A percentile compares a stretch with the other conserved stretches of the same genome.
Conservation (phyloP, 176 grass and related monocot genomes). For the Cenchrus purpureus region DNA sequence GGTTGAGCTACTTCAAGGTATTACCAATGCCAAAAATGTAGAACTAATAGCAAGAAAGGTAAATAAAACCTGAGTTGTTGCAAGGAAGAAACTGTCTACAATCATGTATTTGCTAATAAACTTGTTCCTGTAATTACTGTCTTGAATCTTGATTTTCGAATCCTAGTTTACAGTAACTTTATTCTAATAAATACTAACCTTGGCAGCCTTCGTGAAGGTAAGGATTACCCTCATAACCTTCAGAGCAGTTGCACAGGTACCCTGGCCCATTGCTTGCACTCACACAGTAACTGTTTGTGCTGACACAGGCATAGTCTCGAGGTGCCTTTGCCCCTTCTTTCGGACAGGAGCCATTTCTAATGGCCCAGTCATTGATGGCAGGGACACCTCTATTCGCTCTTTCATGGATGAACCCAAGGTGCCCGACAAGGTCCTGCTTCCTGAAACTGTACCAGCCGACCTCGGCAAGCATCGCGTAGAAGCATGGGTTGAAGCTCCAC, state of each 20-base stretch:
- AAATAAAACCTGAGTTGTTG: background rate
- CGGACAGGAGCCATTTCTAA: slow-evolving; percentile 42
- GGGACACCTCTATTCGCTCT: slow-evolving; percentile 25
- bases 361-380: slow-evolving; percentile 16
- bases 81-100: background rate
- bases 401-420: background rate
- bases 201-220: slow-evolving; percentile 40
- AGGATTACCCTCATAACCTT: slow-evolving; percentile 46
- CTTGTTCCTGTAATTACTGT: background rate
- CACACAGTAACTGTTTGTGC: slow-evolving; percentile 34
- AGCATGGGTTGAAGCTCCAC: slow-evolving; percentile 37
- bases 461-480: slow-evolving; percentile 32
- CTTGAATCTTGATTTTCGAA: background rate
- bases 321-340: background rate
- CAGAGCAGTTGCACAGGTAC: slow-evolving; percentile 44
- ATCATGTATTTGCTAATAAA: background rate
- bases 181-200: slow-evolving; percentile 15
- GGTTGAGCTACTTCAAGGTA: background rate
- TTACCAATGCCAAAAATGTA: background rate
- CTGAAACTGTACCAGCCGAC: slow-evolving; percentile 42
- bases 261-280: slow-evolving; percentile 24
- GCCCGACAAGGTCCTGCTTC: slow-evolving; percentile 3
- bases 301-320: slow-evolving; percentile 28
- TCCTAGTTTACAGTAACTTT: background rate
- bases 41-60: background rate